Conservation (phyloP, 2,329 filamentous ascomycete species). For the Talaromyces sp. region DNA sequence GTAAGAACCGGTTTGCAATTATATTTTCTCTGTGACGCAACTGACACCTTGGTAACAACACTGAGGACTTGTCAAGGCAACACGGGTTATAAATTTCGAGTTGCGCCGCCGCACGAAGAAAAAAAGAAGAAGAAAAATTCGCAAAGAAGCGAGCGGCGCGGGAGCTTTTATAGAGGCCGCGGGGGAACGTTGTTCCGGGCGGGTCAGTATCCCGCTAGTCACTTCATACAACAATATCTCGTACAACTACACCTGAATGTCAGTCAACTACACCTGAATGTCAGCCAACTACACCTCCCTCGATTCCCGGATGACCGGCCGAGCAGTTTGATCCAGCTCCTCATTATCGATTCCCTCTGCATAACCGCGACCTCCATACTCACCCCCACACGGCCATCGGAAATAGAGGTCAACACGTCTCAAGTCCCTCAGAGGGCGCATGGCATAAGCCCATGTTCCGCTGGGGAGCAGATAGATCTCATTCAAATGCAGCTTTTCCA, state of each 20-base stretch:
- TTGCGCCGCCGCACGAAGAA: slow-evolving; percentile 78
- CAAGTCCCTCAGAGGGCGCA: not conserved
- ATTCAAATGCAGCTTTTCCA: not conserved
- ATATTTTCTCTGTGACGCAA: slow-evolving; percentile 76
- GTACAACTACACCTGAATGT: too few species aligned
- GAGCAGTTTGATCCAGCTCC: too few species aligned
- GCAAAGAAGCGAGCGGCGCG: slow-evolving; percentile 3
- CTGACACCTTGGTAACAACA: slow-evolving; percentile 63
- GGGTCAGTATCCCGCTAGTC: too few species aligned
- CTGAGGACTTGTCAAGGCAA: slow-evolving; percentile 60
- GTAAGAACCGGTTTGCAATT: slow-evolving; percentile 68
- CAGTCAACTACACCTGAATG: not conserved
- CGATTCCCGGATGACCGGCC: too few species aligned
- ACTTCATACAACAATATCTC: too few species aligned
- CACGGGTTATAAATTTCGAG: slow-evolving; percentile 58
- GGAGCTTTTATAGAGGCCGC: not conserved
- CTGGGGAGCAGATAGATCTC: too few species aligned
- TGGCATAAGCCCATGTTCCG: not conserved
- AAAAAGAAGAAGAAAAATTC: slow-evolving; percentile 47
- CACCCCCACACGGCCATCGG: not conserved
- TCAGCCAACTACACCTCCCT: not conserved
- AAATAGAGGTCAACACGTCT: not conserved
- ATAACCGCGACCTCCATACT: not conserved
- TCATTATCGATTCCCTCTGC: not conserved
- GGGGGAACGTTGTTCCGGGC: slow-evolving; percentile 20